Conservation (phyloP, 306 rosid species). For the Abrus pulchellus region DNA sequence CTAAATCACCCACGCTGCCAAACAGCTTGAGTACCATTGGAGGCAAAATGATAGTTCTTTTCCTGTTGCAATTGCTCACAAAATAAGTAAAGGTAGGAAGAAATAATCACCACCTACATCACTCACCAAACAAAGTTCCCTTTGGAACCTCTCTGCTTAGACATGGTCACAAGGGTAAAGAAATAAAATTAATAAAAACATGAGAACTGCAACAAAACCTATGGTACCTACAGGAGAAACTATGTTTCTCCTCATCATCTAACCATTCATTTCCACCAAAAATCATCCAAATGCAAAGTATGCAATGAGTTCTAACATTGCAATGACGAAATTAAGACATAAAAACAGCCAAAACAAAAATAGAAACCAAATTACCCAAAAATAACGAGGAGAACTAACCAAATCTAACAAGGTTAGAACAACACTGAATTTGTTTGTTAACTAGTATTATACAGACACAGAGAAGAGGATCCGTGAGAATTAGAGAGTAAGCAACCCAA, state of each 20-base stretch:
- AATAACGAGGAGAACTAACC: not conserved
- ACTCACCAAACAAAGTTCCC: constrained; percentile 30
- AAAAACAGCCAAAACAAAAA: not conserved
- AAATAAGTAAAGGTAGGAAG: constrained; percentile 14
- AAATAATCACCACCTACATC: constrained; percentile 16
- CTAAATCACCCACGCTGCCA: constrained; percentile 13
- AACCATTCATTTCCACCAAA: not conserved
- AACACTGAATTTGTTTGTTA: constrained; percentile 37
- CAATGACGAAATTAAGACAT: not conserved
- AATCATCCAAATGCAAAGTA: not conserved
- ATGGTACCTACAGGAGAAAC: not conserved
- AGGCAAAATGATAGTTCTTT: constrained; percentile 49
- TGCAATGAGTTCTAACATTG: not conserved
- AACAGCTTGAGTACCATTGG: constrained; percentile 42
- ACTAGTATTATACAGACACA: constrained; percentile 22
- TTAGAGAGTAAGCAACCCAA: not conserved
- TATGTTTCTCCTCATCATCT: not conserved
- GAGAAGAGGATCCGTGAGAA: not conserved
- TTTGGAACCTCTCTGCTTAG: not conserved
- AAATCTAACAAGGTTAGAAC: constrained; percentile 28
- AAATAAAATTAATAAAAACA: not conserved
- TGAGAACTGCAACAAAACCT: not conserved
- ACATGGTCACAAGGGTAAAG: not conserved
- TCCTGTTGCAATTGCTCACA: constrained; percentile 34
- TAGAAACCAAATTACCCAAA: not conserved